These are phyloP conservation scores for Naganishia vaughanmartiniae DNA, from an alignment of 768 basidiomycete species.

Conservation along the genomic window DNA sequence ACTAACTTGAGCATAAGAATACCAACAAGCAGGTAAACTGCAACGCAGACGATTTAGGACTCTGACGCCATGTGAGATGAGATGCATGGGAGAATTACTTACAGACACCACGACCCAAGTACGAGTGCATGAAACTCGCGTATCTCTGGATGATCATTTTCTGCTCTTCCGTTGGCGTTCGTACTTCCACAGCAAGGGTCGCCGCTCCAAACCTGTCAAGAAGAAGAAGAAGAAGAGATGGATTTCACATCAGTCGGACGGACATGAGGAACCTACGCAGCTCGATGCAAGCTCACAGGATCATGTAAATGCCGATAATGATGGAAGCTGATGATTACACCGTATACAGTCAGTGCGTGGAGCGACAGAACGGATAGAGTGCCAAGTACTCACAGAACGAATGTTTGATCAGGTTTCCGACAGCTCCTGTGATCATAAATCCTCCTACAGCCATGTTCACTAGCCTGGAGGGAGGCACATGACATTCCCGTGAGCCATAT, in stretches of 20 bases:
- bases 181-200: conserved; percentile 47
- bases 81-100: conserved; percentile 33
- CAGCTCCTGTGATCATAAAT: conserved; percentile 45
- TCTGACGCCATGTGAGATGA: not conserved
- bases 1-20: conserved; percentile 50
- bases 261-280: not conserved
- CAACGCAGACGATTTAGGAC: not conserved
- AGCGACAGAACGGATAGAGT: not conserved
- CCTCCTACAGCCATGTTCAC: conserved; percentile 50
- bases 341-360: not conserved
- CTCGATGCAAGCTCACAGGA: conserved; percentile 40
- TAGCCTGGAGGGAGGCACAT: conserved; percentile 35
- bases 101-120: conserved; percentile 52
- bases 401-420: conserved; percentile 48
- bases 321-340: conserved; percentile 38
- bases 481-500: not conserved
- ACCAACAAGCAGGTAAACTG: conserved; percentile 49
- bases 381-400: conserved; percentile 39
- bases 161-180: conserved; percentile 49
- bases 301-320: conserved; percentile 51
- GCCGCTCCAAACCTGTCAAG: conserved; percentile 44
- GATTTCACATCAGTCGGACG: not conserved
- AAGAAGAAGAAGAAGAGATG: not conserved
- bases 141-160: conserved; percentile 48
- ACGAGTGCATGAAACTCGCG: conserved; percentile 52